Conservation (phyloP, 2,329 filamentous ascomycete genomes). For the Claviceps sp. region DNA sequence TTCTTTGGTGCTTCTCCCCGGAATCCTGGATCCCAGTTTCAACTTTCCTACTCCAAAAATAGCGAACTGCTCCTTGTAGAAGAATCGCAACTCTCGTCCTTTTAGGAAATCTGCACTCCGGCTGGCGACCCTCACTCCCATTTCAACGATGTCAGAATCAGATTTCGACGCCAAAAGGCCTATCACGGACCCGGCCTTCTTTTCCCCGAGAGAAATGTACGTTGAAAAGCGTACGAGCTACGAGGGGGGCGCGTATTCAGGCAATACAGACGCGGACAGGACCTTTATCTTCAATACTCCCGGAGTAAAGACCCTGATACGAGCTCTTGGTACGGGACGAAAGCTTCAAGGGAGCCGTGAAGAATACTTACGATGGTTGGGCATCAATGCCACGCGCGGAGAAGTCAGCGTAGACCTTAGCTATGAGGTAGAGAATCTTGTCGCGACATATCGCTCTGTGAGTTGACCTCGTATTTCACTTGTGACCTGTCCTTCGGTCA, state of each 20-base stretch:
- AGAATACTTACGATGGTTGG: not conserved
- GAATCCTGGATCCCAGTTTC: too few relatives aligned
- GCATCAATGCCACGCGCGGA: not conserved
- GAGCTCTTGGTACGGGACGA: not conserved
- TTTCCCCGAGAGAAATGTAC: not conserved
- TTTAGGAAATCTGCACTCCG: too few relatives aligned
- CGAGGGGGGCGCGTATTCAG: too few relatives aligned
- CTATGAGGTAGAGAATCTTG: not conserved
- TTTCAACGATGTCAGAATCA: not conserved
- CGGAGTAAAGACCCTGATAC: not conserved
- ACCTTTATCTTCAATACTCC: not conserved
- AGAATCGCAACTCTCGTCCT: not conserved
- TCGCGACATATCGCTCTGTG: not conserved
- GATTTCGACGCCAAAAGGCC: not conserved
- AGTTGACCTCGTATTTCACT: not conserved
- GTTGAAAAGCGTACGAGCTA: not conserved
- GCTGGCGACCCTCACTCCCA: too few relatives aligned
- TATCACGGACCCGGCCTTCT: constrained; percentile 1
- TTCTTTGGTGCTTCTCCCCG: too few relatives aligned
- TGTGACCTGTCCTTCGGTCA: not conserved
- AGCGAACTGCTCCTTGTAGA: not conserved
- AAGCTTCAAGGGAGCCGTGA: not conserved
- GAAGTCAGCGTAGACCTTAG: not conserved
- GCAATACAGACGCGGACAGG: not conserved
- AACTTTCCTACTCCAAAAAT: too few relatives aligned